phyloP scores from a whole-genome alignment of 2,329 filamentous ascomycete genomes.

The Talaromyces islandicus region DNA sequence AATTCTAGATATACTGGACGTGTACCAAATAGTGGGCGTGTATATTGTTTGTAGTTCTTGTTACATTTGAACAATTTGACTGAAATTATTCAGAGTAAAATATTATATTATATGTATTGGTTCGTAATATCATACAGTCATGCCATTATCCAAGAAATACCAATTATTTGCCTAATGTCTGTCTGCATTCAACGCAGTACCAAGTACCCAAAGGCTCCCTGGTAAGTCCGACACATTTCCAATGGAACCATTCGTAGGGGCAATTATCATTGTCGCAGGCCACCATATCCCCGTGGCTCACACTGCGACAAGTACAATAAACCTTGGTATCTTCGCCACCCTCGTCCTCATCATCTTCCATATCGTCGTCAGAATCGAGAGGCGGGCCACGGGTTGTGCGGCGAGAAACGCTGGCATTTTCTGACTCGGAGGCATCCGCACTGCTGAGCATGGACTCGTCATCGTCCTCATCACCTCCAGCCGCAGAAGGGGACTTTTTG shows the following conservation, averaged over 20 bases:
- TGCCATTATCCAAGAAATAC: neutral
- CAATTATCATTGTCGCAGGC: slow-evolving; percentile 62
- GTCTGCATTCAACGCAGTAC: slow-evolving; percentile 50
- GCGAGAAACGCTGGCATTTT: slow-evolving; percentile 27
- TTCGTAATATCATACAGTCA: neutral
- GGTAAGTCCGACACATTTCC: slow-evolving; percentile 57
- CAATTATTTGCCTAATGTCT: slow-evolving; percentile 31
- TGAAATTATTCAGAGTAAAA: neutral
- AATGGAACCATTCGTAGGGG: slow-evolving; percentile 62
- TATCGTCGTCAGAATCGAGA: slow-evolving; percentile 31
- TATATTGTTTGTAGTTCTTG: neutral
- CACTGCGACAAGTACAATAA: slow-evolving; percentile 61
- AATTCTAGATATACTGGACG: neutral
- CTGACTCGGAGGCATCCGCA: slow-evolving; percentile 43
- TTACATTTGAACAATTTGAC: neutral
- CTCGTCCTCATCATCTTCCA: slow-evolving; percentile 45
- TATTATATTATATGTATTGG: neutral
- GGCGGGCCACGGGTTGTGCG: slow-evolving; percentile 9
- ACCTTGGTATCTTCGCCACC: slow-evolving; percentile 54
- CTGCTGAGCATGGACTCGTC: slow-evolving; percentile 51
- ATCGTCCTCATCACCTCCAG: slow-evolving; percentile 39
- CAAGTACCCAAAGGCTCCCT: slow-evolving; percentile 54
- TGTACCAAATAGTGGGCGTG: neutral
- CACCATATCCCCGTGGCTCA: slow-evolving; percentile 62
- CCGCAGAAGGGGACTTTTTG: slow-evolving; percentile 38